Evolutionary conservation across 371 early-diverging fungal species (phyloP), one percentile per base, ranked within the genome.

Genomic region (Encephalitozoon hellem): DNA sequence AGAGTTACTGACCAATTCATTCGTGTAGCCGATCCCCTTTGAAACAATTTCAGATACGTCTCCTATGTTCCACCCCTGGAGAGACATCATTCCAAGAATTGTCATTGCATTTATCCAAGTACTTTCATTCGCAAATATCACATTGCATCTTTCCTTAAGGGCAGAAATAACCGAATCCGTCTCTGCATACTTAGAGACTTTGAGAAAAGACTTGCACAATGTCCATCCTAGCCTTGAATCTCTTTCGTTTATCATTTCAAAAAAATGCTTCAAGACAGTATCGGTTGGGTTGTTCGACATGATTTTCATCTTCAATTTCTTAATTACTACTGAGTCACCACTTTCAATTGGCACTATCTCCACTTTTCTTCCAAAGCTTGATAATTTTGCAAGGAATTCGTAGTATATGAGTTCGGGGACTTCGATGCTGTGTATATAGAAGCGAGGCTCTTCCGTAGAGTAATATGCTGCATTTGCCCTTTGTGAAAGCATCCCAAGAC

Each of bases 61-160:
- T 28, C 43, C 32, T 34, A 75, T 9, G n/a, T 32, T 21, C 11
- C 18, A 32, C 1, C 34, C 47, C 25, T 69, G 30, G 45, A 77
- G 63, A 34, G 64, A 42, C 9, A 67, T 21, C 34, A 69, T 67
- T 25, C 66, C 72, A 47, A 77, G 41, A 51, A 77, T 72, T n/a
- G 54, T 47, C 43, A 67, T 26, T 6, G 45, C 9, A 52, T 79
- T 79, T 47, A 79, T 79, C 75, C 75, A 79, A 4, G 63, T 28
- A 51, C 28, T 53, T 39, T 79, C 79, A 34, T 79, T 74, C 1
- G 67, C 74, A 68, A 74, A 74, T 47, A 79, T 74, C 18, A 45
- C 66, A 32, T 30, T 26, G 8, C 53, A 53, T 2, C 38, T 18
- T 42, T 41, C 15, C 34, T 38, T 45, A 1, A 69, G 32, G 32